Percentiles rank a stretch among this genome's conserved stretches.
Evolutionary conservation across 1,139 yeast species (phyloP).

Genomic region (Saccharomyces hybrid): DNA sequence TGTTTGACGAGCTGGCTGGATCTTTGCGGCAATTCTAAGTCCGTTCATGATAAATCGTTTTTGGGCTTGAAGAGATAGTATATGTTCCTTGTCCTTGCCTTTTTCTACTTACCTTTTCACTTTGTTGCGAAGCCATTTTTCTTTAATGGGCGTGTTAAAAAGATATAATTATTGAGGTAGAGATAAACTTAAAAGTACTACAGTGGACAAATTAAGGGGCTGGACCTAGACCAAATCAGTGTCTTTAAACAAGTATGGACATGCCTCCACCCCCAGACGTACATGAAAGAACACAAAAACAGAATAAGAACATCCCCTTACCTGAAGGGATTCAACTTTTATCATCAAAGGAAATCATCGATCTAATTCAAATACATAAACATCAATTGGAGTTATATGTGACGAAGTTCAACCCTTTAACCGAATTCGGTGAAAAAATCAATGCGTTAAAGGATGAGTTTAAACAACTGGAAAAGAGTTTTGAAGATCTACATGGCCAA

Average conservation of each 20-base stretch:
- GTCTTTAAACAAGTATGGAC: not conserved
- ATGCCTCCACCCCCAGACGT: not conserved
- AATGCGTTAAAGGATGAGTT: constrained; percentile 9
- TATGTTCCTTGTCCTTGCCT: not conserved
- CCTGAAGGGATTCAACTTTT: constrained; percentile 25
- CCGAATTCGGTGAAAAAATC: constrained; percentile 9
- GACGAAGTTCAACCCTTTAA: constrained; percentile 18
- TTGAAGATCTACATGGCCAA: constrained; percentile 15
- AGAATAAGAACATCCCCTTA: constrained; percentile 7
- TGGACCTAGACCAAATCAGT: not conserved
- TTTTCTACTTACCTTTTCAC: not conserved
- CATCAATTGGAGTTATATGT: constrained; percentile 20
- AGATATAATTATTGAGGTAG: not conserved
- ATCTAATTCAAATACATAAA: constrained; percentile 14
- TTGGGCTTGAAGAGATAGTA: not conserved
- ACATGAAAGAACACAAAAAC: not conserved
- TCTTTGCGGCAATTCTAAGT: constrained; percentile 34
- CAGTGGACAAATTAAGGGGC: not conserved
- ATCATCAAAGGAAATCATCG: constrained; percentile 19
- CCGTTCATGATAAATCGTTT: constrained; percentile 27
- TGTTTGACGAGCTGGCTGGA: constrained; percentile 49
- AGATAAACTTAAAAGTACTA: not conserved
- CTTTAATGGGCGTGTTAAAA: not conserved
- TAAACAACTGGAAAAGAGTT: constrained; percentile 12
- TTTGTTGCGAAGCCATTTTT: not conserved